These are phyloP conservation scores for Leccinum uliginosum DNA, from an alignment of 768 basidiomycete genomes.

Conservation along the genomic window DNA sequence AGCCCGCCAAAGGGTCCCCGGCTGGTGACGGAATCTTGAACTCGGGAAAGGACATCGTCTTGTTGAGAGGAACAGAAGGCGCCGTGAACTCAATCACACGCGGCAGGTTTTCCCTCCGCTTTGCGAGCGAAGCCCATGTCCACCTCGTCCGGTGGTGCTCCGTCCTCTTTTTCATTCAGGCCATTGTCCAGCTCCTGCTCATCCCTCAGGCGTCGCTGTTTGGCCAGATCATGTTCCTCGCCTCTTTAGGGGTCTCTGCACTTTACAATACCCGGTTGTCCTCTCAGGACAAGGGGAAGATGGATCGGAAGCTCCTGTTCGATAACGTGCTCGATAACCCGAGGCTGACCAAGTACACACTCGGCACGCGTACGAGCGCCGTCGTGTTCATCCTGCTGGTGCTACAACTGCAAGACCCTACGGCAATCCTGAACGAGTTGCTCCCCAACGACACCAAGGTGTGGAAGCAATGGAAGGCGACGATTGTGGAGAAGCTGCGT, in stretches of 20 bases:
- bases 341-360: conserved; percentile 10
- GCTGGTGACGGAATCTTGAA: conserved; percentile 27
- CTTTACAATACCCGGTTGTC: conserved; percentile 22
- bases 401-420: conserved; percentile 2
- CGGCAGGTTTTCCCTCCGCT: conserved; percentile 16
- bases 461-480: conserved; percentile 18
- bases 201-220: conserved; percentile 27
- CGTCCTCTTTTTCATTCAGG: conserved; percentile 19
- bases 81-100: conserved; percentile 28
- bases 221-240: conserved; percentile 30
- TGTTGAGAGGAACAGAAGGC: conserved; percentile 26
- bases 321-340: conserved; percentile 9
- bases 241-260: conserved; percentile 25
- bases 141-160: conserved; percentile 21
- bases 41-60: conserved; percentile 16
- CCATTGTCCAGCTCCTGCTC: conserved; percentile 27
- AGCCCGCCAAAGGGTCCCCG: conserved; percentile 23
- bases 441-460: conserved; percentile 21
- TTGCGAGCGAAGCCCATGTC: conserved; percentile 11
- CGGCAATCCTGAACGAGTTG: conserved; percentile 10
- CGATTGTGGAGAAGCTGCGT: conserved; percentile 1
- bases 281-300: conserved; percentile 27
- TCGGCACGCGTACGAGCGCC: conserved; percentile 15
- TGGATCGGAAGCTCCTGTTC: conserved; percentile 16
- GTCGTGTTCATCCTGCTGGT: conserved; percentile 17